A percentile compares a stretch with the other conserved stretches of the same genome.
These are phyloP conservation scores for Erysimum cheiri DNA, from an alignment of 441 rosid species.

Conservation along the genomic window DNA sequence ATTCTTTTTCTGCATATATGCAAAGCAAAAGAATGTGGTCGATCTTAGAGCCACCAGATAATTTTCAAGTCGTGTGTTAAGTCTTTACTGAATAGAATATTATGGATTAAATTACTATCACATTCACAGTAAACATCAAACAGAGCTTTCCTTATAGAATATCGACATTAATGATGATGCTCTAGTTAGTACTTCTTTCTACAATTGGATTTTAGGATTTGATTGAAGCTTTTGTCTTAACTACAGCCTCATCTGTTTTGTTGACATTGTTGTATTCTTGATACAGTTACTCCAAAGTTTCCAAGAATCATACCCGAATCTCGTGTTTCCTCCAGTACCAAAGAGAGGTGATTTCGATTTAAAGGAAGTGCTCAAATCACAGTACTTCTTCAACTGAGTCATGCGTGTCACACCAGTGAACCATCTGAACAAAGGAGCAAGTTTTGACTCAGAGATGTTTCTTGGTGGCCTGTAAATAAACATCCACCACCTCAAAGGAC, in stretches of 20 bases:
- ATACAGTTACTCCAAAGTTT: conserved; percentile 86
- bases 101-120: background rate
- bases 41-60: conserved; percentile 5
- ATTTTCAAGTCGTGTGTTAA: background rate
- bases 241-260: background rate
- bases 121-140: background rate
- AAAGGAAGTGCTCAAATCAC: conserved; percentile 75
- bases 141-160: background rate
- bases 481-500: conserved; percentile 13
- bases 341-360: conserved; percentile 84
- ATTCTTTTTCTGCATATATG: conserved; percentile 19
- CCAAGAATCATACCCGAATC: conserved; percentile 67
- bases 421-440: conserved; percentile 24
- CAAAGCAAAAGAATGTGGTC: conserved; percentile 1
- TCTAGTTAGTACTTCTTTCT: conserved; percentile 23
- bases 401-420: conserved; percentile 11
- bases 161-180: background rate
- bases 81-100: background rate
- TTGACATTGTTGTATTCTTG: conserved; percentile 35
- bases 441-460: conserved; percentile 12
- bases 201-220: background rate
- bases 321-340: conserved; percentile 82
- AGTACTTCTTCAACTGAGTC: conserved; percentile 86
- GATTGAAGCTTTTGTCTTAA: conserved; percentile 5
- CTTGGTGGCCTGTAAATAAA: conserved; percentile 39